These are phyloP conservation scores for Backusella tuberculispora DNA, from an alignment of 192 early-diverging fungal genomes.

Conservation along the genomic window DNA sequence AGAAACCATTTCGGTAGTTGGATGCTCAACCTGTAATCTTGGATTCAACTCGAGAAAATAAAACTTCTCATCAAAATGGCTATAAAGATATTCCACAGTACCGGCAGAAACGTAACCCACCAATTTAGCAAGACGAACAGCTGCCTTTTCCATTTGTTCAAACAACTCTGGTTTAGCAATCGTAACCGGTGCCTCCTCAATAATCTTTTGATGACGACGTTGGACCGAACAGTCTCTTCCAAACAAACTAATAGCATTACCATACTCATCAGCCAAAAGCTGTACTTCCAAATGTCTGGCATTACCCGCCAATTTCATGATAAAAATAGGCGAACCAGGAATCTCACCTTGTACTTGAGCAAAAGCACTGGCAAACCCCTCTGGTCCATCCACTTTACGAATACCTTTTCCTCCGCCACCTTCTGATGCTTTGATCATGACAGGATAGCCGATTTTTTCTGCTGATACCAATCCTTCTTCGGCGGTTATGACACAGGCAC, in stretches of 20 bases:
- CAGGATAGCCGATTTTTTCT: slow-evolving; percentile 89
- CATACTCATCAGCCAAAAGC: slow-evolving; percentile 93
- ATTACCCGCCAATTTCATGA: slow-evolving; percentile 94
- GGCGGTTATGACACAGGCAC: slow-evolving; percentile 84
- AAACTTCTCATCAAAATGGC: slow-evolving; percentile 81
- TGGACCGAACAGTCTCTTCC: slow-evolving; percentile 98
- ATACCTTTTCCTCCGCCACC: slow-evolving; percentile 99
- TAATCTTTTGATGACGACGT: slow-evolving; percentile 98
- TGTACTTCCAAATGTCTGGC: slow-evolving; percentile 97
- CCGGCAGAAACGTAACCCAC: slow-evolving; percentile 95
- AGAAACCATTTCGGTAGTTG: slow-evolving; percentile 98
- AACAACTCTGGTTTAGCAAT: slow-evolving; percentile 78
- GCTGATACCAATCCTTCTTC: slow-evolving; percentile 88
- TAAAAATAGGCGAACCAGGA: slow-evolving; percentile 95
- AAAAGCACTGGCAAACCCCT: slow-evolving; percentile 77
- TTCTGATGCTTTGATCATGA: slow-evolving; percentile 99
- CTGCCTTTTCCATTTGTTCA: slow-evolving; percentile 92
- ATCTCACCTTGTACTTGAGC: slow-evolving; percentile 92
- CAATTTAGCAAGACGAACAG: slow-evolving; percentile 91
- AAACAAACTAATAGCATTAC: slow-evolving; percentile 98
- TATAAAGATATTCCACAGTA: slow-evolving; percentile 97
- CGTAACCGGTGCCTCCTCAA: slow-evolving; percentile 95
- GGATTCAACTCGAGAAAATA: slow-evolving; percentile 98
- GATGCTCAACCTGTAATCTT: slow-evolving; percentile 97
- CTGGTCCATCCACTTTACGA: slow-evolving; percentile 84